Evolutionary conservation across 2,329 filamentous ascomycete genomes (phyloP).

Genomic region (Paraphoma sp.): DNA sequence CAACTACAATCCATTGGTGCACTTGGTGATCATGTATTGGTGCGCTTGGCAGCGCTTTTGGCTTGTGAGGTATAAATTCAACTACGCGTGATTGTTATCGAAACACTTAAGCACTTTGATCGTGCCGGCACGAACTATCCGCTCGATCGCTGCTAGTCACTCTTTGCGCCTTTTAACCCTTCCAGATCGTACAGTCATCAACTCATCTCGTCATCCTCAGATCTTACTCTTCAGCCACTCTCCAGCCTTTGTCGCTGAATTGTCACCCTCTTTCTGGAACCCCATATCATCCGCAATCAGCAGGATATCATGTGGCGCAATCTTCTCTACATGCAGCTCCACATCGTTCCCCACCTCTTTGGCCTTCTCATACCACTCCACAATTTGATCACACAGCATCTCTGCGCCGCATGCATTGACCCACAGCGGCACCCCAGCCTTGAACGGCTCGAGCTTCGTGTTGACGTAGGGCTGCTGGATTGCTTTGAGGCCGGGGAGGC

Average conservation of each 20-base stretch:
- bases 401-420: constrained; percentile 52
- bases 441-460: constrained; percentile 48
- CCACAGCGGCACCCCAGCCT: constrained; percentile 49
- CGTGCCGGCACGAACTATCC: too few species aligned
- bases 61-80: too few species aligned
- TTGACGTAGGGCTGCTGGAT: constrained; percentile 48
- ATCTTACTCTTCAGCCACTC: constrained; percentile 38
- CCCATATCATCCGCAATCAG: constrained; percentile 50
- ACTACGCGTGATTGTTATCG: too few species aligned
- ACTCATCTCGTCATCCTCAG: too few species aligned
- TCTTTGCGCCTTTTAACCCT: too few species aligned
- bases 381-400: constrained; percentile 50
- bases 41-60: too few species aligned
- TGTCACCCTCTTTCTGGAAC: constrained; percentile 49
- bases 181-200: too few species aligned
- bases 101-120: too few species aligned
- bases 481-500: constrained; percentile 11
- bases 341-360: constrained; percentile 50
- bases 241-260: constrained; percentile 46
- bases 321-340: constrained; percentile 49
- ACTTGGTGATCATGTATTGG: too few species aligned
- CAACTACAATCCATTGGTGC: too few species aligned
- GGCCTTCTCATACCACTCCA: constrained; percentile 49
- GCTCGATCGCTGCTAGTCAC: too few species aligned
- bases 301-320: constrained; percentile 57